A percentile compares a stretch with the other conserved stretches of the same genome.
phyloP scores from a whole-genome alignment of 1,139 yeast species.

The Kurtzmaniella quercitrusa region DNA sequence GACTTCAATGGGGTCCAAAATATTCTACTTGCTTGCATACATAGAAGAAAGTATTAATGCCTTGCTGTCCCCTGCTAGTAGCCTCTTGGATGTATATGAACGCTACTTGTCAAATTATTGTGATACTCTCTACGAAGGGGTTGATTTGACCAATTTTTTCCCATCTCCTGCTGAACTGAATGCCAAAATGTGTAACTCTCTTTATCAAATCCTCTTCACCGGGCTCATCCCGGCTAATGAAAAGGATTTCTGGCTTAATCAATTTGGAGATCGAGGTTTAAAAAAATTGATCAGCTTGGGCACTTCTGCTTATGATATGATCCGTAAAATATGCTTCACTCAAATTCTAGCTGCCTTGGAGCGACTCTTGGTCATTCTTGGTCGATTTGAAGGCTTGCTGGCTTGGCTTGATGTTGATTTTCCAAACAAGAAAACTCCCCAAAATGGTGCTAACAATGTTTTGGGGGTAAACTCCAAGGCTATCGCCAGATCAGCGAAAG shows the following conservation, averaged over 20 bases:
- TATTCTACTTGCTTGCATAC: slow-evolving; percentile 24
- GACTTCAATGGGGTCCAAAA: slow-evolving; percentile 26
- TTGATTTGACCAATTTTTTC: slow-evolving; percentile 12
- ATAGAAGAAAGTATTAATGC: slow-evolving; percentile 24
- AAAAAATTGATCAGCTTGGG: slow-evolving; percentile 56
- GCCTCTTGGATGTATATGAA: slow-evolving; percentile 38
- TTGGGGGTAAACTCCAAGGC: slow-evolving; percentile 26
- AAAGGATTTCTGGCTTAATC: slow-evolving; percentile 43
- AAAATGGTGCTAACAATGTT: background rate
- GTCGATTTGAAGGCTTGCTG: slow-evolving; percentile 43
- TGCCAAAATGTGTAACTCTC: slow-evolving; percentile 12
- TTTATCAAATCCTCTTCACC: slow-evolving; percentile 54
- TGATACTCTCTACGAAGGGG: slow-evolving; percentile 16
- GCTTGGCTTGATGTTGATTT: slow-evolving; percentile 25
- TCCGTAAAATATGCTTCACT: slow-evolving; percentile 43
- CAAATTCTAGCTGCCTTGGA: slow-evolving; percentile 56
- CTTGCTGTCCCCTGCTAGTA: slow-evolving; percentile 34
- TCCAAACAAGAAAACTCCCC: background rate
- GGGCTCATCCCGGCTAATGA: slow-evolving; percentile 45
- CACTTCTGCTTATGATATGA: slow-evolving; percentile 43
- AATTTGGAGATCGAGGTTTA: slow-evolving; percentile 65
- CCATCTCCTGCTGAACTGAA: slow-evolving; percentile 11
- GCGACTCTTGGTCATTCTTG: slow-evolving; percentile 47
- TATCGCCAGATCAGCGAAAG: slow-evolving; percentile 23
- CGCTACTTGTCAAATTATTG: slow-evolving; percentile 30